Evolutionary conservation across 129 eudicot species (phyloP).

Genomic region (Glebionis coronaria): DNA sequence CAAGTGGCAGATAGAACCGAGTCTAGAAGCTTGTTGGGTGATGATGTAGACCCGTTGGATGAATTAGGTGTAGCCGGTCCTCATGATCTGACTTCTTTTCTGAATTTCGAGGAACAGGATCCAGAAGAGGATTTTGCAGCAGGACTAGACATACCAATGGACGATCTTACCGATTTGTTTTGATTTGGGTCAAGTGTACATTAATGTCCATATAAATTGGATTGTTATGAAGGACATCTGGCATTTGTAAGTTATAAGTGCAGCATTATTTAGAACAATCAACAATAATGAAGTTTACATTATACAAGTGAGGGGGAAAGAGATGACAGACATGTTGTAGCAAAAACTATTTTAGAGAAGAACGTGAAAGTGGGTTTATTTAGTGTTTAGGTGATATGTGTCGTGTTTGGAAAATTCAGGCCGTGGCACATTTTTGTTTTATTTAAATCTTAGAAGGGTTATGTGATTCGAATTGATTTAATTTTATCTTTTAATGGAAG

Average conservation of each 20-base stretch:
- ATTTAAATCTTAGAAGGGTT: not conserved
- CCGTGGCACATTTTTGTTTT: not conserved
- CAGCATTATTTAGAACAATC: not conserved
- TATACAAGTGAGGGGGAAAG: constrained; percentile 5
- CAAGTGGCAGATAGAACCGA: constrained; percentile 29
- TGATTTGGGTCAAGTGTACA: constrained; percentile 35
- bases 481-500: not conserved
- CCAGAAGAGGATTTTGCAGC: constrained; percentile 49
- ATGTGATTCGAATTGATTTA: not conserved
- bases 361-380: no score
- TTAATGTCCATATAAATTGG: constrained; percentile 9
- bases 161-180: constrained; percentile 66
- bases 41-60: constrained; percentile 55
- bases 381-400: not conserved
- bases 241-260: constrained; percentile 8
- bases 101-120: constrained; percentile 61
- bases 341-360: not conserved
- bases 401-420: not conserved
- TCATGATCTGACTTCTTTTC: constrained; percentile 59
- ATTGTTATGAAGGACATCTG: constrained; percentile 8
- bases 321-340: not conserved
- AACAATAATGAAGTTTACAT: constrained; percentile 2
- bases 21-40: constrained; percentile 21
- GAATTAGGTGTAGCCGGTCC: constrained; percentile 51
- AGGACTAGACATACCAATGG: constrained; percentile 85